These are phyloP conservation scores for Takakia lepidozioides DNA, from an alignment of 225 moss, liverwort and hornwort genomes.

Conservation along the genomic window DNA sequence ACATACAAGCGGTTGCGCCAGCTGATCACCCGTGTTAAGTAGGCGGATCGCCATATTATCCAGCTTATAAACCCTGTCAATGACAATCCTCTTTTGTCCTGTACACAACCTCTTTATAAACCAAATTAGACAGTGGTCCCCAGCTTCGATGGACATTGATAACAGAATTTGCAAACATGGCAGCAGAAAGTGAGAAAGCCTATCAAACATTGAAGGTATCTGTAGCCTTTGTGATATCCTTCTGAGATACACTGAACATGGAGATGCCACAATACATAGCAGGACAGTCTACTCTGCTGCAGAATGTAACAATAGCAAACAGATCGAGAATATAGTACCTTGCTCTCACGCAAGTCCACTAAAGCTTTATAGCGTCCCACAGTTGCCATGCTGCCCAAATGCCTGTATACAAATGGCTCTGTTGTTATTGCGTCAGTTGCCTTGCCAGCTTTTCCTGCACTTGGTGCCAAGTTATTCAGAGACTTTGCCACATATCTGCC, in stretches of 20 bases:
- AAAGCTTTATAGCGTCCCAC: conserved; percentile 83
- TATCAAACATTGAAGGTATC: no score
- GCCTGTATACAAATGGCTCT: conserved; percentile 67
- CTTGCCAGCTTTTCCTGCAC: conserved; percentile 22
- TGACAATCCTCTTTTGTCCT: conserved; percentile 33
- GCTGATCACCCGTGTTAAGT: conserved; percentile 72
- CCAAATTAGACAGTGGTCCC: no score
- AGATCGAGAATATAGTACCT: conserved; percentile 10
- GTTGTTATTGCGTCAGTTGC: conserved; percentile 10
- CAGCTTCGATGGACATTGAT: no score
- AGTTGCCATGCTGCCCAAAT: conserved; percentile 85
- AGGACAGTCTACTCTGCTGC: no score
- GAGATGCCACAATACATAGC: no score
- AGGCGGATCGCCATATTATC: conserved; percentile 88
- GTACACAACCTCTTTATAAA: no score
- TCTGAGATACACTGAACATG: no score
- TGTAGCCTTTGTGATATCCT: no score
- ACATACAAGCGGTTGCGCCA: conserved; percentile 89
- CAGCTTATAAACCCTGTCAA: conserved; percentile 79
- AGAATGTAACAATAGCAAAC: neutral
- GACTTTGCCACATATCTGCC: conserved; percentile 69
- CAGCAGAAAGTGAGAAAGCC: no score
- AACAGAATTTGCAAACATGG: no score
- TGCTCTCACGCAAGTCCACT: conserved; percentile 67
- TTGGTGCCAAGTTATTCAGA: conserved; percentile 41